These are phyloP conservation scores for Lojkania enalia DNA, from an alignment of 2,329 filamentous ascomycete genomes.

Conservation along the genomic window DNA sequence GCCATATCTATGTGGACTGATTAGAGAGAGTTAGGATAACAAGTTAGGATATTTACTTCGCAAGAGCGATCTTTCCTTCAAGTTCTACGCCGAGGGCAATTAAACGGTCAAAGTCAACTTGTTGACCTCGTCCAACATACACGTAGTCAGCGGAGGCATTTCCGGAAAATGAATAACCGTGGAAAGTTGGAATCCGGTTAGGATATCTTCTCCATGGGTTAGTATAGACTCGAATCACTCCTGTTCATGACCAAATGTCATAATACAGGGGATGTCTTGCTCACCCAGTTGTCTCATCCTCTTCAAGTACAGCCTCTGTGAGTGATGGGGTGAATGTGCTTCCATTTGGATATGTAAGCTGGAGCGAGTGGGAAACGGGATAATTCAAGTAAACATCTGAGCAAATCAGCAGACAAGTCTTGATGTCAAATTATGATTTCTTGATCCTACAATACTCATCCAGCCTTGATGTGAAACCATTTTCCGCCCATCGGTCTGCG, in stretches of 20 bases:
- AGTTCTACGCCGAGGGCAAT: conserved; percentile 43
- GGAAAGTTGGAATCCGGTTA: conserved; percentile 50
- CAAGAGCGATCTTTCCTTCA: conserved; percentile 49
- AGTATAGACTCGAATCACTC: no score
- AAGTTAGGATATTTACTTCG: conserved; percentile 31
- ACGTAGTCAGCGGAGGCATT: conserved; percentile 53
- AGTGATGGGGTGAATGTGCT: conserved; percentile 36
- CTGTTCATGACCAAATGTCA: no score
- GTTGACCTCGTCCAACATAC: conserved; percentile 49
- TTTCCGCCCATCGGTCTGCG: conserved; percentile 41
- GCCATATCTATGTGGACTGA: conserved; percentile 28
- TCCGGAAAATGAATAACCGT: conserved; percentile 53
- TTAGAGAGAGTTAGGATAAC: background rate
- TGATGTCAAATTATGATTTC: no score
- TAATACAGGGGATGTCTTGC: no score
- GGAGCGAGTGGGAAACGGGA: conserved; percentile 40
- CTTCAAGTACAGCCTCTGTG: conserved; percentile 37
- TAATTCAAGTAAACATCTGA: conserved; percentile 45
- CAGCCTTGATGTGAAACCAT: conserved; percentile 41
- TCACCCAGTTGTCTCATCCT: conserved; percentile 37
- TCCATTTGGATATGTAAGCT: conserved; percentile 40
- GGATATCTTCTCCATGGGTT: no score
- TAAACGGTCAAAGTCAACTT: conserved; percentile 52
- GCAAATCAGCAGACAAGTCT: conserved; percentile 2
- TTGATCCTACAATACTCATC: conserved; percentile 45